phyloP scores from a whole-genome alignment of 768 basidiomycete genomes.

The Rhodosporidiobolus odoratus region DNA sequence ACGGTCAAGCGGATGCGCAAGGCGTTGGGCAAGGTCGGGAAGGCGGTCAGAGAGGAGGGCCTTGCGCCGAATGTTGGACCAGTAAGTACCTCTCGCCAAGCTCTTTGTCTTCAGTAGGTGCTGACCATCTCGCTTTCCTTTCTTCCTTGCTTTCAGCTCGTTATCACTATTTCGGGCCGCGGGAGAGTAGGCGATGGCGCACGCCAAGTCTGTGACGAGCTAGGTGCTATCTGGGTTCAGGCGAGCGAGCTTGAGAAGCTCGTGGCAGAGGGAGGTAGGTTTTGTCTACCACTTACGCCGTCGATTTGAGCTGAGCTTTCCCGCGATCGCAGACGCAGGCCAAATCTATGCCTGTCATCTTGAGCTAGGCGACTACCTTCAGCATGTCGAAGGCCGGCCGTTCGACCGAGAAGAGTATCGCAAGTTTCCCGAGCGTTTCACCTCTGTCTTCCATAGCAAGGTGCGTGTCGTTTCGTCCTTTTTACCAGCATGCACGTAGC shows the following conservation, averaged over 20 bases:
- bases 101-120: background rate
- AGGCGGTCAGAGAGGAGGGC: conserved; percentile 55
- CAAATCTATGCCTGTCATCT: conserved; percentile 52
- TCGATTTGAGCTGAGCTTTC: background rate
- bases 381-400: conserved; percentile 54
- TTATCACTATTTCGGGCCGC: conserved; percentile 50
- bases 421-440: conserved; percentile 60
- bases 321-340: conserved; percentile 51
- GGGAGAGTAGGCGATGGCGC: conserved; percentile 80
- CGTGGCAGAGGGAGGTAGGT: conserved; percentile 55
- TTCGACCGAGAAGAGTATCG: conserved; percentile 72
- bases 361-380: conserved; percentile 56
- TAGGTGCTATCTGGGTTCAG: conserved; percentile 60
- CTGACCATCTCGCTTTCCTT: background rate
- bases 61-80: conserved; percentile 63
- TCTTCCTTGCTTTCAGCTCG: conserved; percentile 5
- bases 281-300: background rate
- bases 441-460: conserved; percentile 63
- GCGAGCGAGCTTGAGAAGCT: conserved; percentile 59
- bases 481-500: background rate
- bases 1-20: conserved; percentile 56
- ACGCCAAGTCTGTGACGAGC: conserved; percentile 63
- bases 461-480: conserved; percentile 48
- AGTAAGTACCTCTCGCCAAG: conserved; percentile 59
- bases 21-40: conserved; percentile 58